phyloP scores from a whole-genome alignment of 2,329 filamentous ascomycete species.

The Fusarium buharicum region DNA sequence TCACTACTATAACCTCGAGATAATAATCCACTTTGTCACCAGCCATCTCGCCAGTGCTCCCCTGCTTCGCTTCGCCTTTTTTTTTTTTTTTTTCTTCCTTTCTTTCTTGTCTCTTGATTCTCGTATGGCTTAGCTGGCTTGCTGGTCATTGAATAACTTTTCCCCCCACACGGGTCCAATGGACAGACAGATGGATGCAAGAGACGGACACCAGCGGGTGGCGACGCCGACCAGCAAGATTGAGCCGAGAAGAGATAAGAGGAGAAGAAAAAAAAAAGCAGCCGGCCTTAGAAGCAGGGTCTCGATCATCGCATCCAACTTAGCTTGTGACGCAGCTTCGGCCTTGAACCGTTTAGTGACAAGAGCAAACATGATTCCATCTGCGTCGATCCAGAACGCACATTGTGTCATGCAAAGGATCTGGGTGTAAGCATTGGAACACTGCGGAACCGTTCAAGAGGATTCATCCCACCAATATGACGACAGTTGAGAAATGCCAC shows the following conservation, averaged over 20 bases:
- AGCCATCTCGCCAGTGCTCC: constrained; percentile 12
- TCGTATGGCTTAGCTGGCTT: background rate
- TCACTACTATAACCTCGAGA: constrained; percentile 11
- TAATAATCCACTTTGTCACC: constrained; percentile 19
- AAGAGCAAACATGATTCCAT: constrained; percentile 2
- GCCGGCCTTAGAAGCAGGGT: constrained; percentile 15
- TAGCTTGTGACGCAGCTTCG: constrained; percentile 36
- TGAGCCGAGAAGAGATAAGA: background rate
- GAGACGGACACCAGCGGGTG: constrained; percentile 17
- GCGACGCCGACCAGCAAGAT: constrained; percentile 13
- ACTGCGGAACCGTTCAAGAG: background rate
- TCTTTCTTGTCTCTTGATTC: background rate
- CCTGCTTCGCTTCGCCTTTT: constrained; percentile 8
- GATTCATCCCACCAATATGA: constrained; percentile 6
- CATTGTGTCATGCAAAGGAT: constrained; percentile 9
- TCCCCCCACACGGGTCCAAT: constrained; percentile 17
- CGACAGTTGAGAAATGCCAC: background rate
- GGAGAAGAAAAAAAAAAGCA: background rate
- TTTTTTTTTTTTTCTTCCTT: background rate
- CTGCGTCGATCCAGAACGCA: constrained; percentile 6
- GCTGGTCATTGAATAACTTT: background rate
- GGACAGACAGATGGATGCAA: constrained; percentile 7
- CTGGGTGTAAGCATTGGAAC: constrained; percentile 1
- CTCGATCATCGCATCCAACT: constrained; percentile 21
- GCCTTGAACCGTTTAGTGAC: constrained; percentile 15